Percentiles rank a stretch among this genome's conserved stretches.
These are phyloP conservation scores for Zygotorulaspora chibaensis DNA, from an alignment of 805 yeast genomes.

Conservation along the genomic window DNA sequence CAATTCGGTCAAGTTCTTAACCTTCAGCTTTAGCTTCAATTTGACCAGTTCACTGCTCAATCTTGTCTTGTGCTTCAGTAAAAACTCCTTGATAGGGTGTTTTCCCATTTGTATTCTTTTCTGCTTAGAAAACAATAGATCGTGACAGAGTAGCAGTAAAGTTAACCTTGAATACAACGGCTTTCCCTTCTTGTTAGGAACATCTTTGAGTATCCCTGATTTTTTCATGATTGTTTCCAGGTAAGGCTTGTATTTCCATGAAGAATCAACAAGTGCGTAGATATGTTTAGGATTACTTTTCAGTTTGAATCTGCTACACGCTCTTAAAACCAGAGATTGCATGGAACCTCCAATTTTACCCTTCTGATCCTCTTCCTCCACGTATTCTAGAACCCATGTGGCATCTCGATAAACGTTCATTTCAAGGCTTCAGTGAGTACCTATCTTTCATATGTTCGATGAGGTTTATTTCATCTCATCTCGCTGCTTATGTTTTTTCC, in stretches of 20 bases:
- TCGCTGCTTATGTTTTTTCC: conserved; percentile 1
- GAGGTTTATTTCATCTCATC: background rate
- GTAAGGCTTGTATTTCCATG: conserved; percentile 65
- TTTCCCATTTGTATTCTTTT: conserved; percentile 89
- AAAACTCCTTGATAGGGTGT: conserved; percentile 76
- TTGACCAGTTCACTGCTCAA: conserved; percentile 77
- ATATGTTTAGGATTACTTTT: conserved; percentile 76
- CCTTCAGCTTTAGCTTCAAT: conserved; percentile 68
- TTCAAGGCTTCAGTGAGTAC: background rate
- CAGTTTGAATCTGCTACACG: conserved; percentile 44
- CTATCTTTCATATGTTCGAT: background rate
- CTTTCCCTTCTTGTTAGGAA: conserved; percentile 44
- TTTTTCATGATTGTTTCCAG: conserved; percentile 59
- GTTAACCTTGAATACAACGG: conserved; percentile 40
- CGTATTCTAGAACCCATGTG: conserved; percentile 36
- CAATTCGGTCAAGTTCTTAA: conserved; percentile 49
- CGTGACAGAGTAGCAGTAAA: conserved; percentile 65
- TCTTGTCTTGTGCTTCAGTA: conserved; percentile 74
- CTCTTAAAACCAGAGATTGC: conserved; percentile 49
- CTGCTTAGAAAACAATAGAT: conserved; percentile 64
- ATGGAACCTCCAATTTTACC: conserved; percentile 47
- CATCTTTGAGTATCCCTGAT: conserved; percentile 55
- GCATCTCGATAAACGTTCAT: conserved; percentile 41
- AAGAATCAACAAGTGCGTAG: conserved; percentile 76
- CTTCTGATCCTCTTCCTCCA: conserved; percentile 29